Evolutionary conservation across 805 yeast species (phyloP).

Genomic region (Lachancea cidri): DNA sequence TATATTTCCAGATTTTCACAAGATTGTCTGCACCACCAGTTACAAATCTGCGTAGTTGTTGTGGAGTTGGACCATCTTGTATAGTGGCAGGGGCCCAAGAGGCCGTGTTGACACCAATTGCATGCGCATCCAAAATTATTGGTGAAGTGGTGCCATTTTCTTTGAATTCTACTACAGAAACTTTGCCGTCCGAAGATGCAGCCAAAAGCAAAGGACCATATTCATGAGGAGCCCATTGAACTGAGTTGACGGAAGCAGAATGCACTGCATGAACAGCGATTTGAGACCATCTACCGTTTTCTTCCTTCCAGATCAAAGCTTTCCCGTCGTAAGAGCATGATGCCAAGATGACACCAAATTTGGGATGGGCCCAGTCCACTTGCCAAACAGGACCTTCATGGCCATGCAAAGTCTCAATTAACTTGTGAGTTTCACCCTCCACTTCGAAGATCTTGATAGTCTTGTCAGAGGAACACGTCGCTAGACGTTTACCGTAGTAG

Average conservation of each 20-base stretch:
- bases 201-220: slow-evolving; percentile 88
- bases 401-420: slow-evolving; percentile 80
- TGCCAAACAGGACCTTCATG: slow-evolving; percentile 99
- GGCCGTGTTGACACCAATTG: slow-evolving; percentile 90
- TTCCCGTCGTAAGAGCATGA: slow-evolving; percentile 94
- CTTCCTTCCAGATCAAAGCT: slow-evolving; percentile 93
- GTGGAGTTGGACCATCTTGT: slow-evolving; percentile 31
- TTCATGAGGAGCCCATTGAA: slow-evolving; percentile 96
- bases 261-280: slow-evolving; percentile 85
- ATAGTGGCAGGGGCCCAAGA: slow-evolving; percentile 77
- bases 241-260: slow-evolving; percentile 91
- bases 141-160: slow-evolving; percentile 80
- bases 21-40: slow-evolving; percentile 95
- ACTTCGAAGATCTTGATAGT: slow-evolving; percentile 92
- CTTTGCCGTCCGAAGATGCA: slow-evolving; percentile 89
- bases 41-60: slow-evolving; percentile 67
- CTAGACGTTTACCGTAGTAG: slow-evolving; percentile 92
- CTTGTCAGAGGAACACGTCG: slow-evolving; percentile 94
- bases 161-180: slow-evolving; percentile 83
- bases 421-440: slow-evolving; percentile 75
- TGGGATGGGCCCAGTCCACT: slow-evolving; percentile 98
- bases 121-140: slow-evolving; percentile 62
- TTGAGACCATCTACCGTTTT: slow-evolving; percentile 78
- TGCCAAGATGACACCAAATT: slow-evolving; percentile 91
- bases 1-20: slow-evolving; percentile 84